These are phyloP conservation scores for Anisodus acutangulus DNA, from an alignment of 257 asterid species.

Conservation along the genomic window DNA sequence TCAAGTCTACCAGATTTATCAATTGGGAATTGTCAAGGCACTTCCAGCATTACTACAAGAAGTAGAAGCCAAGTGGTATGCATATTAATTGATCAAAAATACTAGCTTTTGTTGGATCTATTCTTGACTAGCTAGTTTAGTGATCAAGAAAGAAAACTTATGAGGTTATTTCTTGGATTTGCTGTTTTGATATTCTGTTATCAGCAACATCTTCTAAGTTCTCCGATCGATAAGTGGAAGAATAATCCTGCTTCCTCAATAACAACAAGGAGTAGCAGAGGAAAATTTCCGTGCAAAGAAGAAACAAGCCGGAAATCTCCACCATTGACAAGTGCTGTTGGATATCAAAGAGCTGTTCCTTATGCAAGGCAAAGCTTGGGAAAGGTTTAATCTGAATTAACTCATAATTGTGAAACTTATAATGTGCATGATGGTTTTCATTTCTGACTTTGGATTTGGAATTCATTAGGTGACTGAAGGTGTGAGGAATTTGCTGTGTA, in stretches of 20 bases:
- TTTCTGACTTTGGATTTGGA: neutral
- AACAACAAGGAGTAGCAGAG: slow-evolving; percentile 45
- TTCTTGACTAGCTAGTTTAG: neutral
- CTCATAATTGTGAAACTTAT: neutral
- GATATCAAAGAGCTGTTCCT: slow-evolving; percentile 64
- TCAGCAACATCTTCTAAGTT: slow-evolving; percentile 43
- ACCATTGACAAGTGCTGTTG: slow-evolving; percentile 46
- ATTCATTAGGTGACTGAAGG: slow-evolving; percentile 53
- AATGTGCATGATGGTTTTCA: neutral
- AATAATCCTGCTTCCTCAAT: slow-evolving; percentile 30
- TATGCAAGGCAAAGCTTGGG: slow-evolving; percentile 69
- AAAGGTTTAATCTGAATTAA: slow-evolving; percentile 49
- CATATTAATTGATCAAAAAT: neutral
- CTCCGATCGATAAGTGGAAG: slow-evolving; percentile 37
- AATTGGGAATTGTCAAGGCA: slow-evolving; percentile 45
- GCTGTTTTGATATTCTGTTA: neutral
- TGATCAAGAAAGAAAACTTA: neutral
- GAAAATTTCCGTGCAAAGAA: slow-evolving; percentile 44
- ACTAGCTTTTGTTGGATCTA: neutral
- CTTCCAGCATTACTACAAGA: slow-evolving; percentile 65
- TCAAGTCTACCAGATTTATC: slow-evolving; percentile 69
- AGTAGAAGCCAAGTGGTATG: slow-evolving; percentile 67
- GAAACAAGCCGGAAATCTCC: slow-evolving; percentile 73
- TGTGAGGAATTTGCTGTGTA: slow-evolving; percentile 52
- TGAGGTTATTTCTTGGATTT: neutral